Percentiles rank a stretch among this genome's conserved stretches.
These are phyloP conservation scores for Fusarium succisae DNA, from an alignment of 2,329 filamentous ascomycete species.

Conservation along the genomic window DNA sequence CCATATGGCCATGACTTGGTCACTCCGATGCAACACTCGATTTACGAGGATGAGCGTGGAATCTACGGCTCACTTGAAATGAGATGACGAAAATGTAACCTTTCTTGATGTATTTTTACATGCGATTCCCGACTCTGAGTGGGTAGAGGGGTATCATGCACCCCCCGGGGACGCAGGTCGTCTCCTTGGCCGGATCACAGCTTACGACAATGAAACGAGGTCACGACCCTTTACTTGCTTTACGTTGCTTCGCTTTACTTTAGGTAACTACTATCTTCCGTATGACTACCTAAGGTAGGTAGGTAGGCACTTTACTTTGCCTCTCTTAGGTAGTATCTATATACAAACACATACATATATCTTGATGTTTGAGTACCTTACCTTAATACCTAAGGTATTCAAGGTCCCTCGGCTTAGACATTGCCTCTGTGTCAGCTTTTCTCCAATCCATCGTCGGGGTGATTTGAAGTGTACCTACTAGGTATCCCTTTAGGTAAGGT, in stretches of 20 bases:
- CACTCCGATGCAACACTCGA: slow-evolving; percentile 18
- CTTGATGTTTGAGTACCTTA: not conserved
- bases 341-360: not conserved
- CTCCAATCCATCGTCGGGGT: not conserved
- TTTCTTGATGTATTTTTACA: slow-evolving; percentile 15
- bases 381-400: not conserved
- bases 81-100: slow-evolving; percentile 5
- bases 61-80: slow-evolving; percentile 29
- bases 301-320: not conserved
- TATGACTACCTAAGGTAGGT: not conserved
- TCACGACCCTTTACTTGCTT: slow-evolving; percentile 14
- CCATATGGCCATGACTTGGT: slow-evolving; percentile 21
- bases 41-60: slow-evolving; percentile 23
- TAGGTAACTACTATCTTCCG: not conserved
- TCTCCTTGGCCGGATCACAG: slow-evolving; percentile 23
- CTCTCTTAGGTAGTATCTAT: not conserved
- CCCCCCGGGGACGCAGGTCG: slow-evolving; percentile 22
- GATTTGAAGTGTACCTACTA: not conserved
- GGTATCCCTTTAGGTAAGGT: too few relatives aligned
- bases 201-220: slow-evolving; percentile 33
- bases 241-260: not conserved
- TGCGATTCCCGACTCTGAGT: slow-evolving; percentile 11
- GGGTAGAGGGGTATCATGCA: slow-evolving; percentile 1
- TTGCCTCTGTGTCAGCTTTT: not conserved
- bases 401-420: not conserved